phyloP scores from a whole-genome alignment of 768 basidiomycete species.

The Cytidiella melzeri region DNA sequence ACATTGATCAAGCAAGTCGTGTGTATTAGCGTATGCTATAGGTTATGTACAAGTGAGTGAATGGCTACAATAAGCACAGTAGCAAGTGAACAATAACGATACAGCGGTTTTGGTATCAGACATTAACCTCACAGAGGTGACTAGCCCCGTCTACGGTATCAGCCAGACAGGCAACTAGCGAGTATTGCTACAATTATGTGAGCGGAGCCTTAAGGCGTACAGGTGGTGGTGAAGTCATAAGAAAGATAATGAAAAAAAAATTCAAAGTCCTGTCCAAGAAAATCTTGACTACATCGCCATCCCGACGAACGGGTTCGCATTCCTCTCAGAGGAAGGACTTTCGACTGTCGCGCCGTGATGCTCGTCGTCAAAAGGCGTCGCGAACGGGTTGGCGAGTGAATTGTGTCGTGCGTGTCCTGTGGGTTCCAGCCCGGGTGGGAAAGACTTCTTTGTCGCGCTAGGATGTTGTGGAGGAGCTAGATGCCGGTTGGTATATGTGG shows the following conservation, averaged over 20 bases:
- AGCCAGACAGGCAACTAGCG: not conserved
- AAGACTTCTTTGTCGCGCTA: conserved; percentile 6
- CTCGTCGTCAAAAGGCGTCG: conserved; percentile 79
- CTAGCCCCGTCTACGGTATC: not conserved
- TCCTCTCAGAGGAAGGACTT: conserved; percentile 25
- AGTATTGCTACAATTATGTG: not conserved
- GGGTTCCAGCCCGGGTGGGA: conserved; percentile 14
- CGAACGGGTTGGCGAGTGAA: conserved; percentile 48
- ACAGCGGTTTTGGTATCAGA: not conserved
- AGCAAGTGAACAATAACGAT: not conserved
- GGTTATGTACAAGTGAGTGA: not conserved
- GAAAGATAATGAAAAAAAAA: not conserved
- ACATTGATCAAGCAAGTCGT: too few relatives aligned
- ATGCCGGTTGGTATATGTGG: conserved; percentile 17
- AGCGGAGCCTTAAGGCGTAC: not conserved
- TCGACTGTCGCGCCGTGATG: conserved; percentile 33
- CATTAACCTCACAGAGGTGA: too few relatives aligned
- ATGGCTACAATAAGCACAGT: too few relatives aligned
- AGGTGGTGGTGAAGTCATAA: not conserved
- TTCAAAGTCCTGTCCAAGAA: not conserved
- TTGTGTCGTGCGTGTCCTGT: conserved; percentile 36
- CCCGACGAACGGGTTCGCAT: conserved; percentile 48
- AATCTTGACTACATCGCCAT: conserved; percentile 25
- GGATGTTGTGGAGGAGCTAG: conserved; percentile 15
- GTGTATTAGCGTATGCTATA: not conserved